phyloP scores from a whole-genome alignment of 139 green algal species.

The Tetraselmis chui region DNA sequence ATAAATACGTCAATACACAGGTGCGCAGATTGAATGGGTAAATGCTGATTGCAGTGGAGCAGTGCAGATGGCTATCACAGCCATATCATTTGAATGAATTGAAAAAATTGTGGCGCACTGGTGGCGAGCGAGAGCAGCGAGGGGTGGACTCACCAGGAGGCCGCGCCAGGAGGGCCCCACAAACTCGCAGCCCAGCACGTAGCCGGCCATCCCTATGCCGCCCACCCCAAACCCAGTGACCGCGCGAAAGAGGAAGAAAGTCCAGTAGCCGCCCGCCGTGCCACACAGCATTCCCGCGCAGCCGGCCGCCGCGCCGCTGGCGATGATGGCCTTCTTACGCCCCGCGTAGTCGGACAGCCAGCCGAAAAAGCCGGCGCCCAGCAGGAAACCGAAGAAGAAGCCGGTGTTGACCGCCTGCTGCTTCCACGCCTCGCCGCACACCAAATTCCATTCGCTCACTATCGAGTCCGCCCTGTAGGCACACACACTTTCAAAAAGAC shows the following conservation, averaged over 20 bases:
- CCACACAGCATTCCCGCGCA: constrained; percentile 7
- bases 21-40: too few relatives aligned
- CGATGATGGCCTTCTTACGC: constrained; percentile 21
- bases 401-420: constrained; percentile 31
- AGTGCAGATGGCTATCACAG: too few relatives aligned
- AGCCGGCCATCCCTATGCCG: constrained; percentile 37
- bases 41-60: too few relatives aligned
- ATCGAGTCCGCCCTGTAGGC: constrained; percentile 16
- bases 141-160: not conserved
- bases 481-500: too few relatives aligned
- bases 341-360: constrained; percentile 23
- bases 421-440: constrained; percentile 41
- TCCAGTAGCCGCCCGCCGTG: constrained; percentile 31
- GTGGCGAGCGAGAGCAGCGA: too few relatives aligned
- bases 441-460: constrained; percentile 48
- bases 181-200: constrained; percentile 42
- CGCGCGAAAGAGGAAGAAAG: constrained; percentile 36
- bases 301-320: constrained; percentile 2
- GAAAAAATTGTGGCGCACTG: too few relatives aligned
- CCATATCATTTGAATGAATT: too few relatives aligned
- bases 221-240: constrained; percentile 40
- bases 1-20: too few relatives aligned
- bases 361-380: constrained; percentile 39
- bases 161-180: constrained; percentile 44
- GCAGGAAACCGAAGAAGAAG: constrained; percentile 58